These are phyloP conservation scores for Onygenales sp. DNA, from an alignment of 2,329 filamentous ascomycete genomes.

Conservation along the genomic window DNA sequence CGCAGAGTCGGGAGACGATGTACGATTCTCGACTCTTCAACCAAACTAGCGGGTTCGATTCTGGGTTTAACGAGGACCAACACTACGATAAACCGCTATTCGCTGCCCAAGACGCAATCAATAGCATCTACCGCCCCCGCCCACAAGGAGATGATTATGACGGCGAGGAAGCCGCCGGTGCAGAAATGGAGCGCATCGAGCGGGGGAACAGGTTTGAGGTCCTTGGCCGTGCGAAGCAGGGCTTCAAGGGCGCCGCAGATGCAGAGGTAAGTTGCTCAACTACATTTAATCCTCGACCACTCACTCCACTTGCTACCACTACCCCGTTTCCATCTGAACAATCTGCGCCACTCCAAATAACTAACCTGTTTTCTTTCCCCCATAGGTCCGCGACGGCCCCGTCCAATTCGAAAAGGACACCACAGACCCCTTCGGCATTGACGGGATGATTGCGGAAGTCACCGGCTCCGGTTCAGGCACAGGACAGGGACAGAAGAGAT, in stretches of 20 bases:
- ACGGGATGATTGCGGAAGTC: conserved; percentile 81
- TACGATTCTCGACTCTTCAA: conserved; percentile 96
- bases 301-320: conserved; percentile 5
- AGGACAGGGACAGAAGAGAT: conserved; percentile 41
- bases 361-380: background rate
- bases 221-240: conserved; percentile 69
- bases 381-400: conserved; percentile 69
- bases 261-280: conserved; percentile 53
- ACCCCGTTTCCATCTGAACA: conserved; percentile 19
- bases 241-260: conserved; percentile 74
- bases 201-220: conserved; percentile 81
- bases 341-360: background rate
- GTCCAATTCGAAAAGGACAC: conserved; percentile 93
- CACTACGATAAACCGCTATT: conserved; percentile 96
- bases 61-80: conserved; percentile 95
- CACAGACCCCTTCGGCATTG: conserved; percentile 84
- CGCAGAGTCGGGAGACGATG: conserved; percentile 85
- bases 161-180: conserved; percentile 69
- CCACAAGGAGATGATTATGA: conserved; percentile 63
- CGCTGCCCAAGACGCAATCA: conserved; percentile 88
- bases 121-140: conserved; percentile 80
- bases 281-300: conserved; percentile 7
- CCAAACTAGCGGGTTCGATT: conserved; percentile 80
- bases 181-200: conserved; percentile 78
- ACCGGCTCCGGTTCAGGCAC: conserved; percentile 44